Evolutionary conservation across 2,329 filamentous ascomycete species (phyloP), one percentile per base, ranked within the genome.

Genomic region (Colletotrichum siamense): DNA sequence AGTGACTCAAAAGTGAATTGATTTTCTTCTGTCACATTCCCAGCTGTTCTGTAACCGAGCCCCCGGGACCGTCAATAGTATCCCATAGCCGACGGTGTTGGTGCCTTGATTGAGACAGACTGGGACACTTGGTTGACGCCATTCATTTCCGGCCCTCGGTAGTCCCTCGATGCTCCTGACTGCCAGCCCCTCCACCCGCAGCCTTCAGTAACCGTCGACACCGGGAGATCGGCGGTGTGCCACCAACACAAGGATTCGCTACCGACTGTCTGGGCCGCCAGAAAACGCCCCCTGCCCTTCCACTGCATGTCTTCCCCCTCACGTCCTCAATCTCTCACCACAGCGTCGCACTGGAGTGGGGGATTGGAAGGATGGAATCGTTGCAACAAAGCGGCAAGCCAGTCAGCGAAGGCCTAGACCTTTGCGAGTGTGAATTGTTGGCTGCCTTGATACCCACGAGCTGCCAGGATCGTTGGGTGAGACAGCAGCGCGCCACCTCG

Each of bases 221-320:
- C 22, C 70, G 70, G 73, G 73, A 76, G 73, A 73, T 76, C 73
- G 69, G 70, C 73, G 18, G 69, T 61, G 26, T 73, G 57, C 69
- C 39, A 61, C 32, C 39, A 55, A 36, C 64, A n/a, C 44, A 66
- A 22, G 34, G 52, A 44, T 39, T 76, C 73, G 73, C 18, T 76
- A 76, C 73, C 73, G 73, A 69, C 63, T 32, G 44, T 52, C 64
- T 73, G 73, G 73, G 73, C 63, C 69, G 44, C 36, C 69, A 76
- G 64, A 61, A 61, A 72, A 59, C 69, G 69, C 73, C 70, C 52
- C 63, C 39, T 69, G 12, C 59, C 68, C 16, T 62, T 6, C 49
- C 68, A 61, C 32, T 71, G 52, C 72, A 57, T 30, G 34, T 32
- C 12, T 32, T 18, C 34, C 67, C 24, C 59, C 26, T 57, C 61